Evolutionary conservation across 331 rosid genomes (phyloP).

Genomic region (Malus hybrid): DNA sequence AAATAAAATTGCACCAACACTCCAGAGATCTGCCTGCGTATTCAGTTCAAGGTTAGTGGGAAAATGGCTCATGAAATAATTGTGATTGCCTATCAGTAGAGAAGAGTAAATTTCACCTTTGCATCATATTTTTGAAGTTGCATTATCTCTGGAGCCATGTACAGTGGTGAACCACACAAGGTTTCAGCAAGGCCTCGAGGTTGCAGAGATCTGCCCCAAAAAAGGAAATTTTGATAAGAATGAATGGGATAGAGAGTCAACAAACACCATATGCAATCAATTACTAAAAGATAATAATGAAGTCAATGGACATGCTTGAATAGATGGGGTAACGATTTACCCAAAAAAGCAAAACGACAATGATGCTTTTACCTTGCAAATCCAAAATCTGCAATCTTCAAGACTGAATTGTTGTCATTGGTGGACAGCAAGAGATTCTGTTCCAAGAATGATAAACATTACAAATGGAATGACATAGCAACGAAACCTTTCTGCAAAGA

Average conservation of each 20-base stretch:
- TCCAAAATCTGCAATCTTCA: constrained; percentile 99
- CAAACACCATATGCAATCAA: not conserved
- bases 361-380: constrained; percentile 70
- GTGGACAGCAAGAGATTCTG: constrained; percentile 96
- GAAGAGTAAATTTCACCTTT: constrained; percentile 56
- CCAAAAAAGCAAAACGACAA: not conserved
- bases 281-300: not conserved
- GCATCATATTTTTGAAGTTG: constrained; percentile 98
- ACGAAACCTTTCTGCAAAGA: constrained; percentile 27
- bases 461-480: constrained; percentile 29
- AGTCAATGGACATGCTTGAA: not conserved
- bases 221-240: not conserved
- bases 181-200: constrained; percentile 98
- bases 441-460: constrained; percentile 42
- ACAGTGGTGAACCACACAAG: constrained; percentile 97
- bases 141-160: constrained; percentile 99
- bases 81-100: not conserved
- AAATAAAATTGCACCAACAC: constrained; percentile 90
- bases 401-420: constrained; percentile 53
- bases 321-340: not conserved
- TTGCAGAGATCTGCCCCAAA: constrained; percentile 67
- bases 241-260: not conserved
- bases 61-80: constrained; percentile 15
- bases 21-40: constrained; percentile 99
- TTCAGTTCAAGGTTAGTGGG: constrained; percentile 40